Percentiles rank a stretch among this genome's conserved stretches.
Evolutionary conservation across 345 rosid species (phyloP).

Genomic region (Salix brachista): DNA sequence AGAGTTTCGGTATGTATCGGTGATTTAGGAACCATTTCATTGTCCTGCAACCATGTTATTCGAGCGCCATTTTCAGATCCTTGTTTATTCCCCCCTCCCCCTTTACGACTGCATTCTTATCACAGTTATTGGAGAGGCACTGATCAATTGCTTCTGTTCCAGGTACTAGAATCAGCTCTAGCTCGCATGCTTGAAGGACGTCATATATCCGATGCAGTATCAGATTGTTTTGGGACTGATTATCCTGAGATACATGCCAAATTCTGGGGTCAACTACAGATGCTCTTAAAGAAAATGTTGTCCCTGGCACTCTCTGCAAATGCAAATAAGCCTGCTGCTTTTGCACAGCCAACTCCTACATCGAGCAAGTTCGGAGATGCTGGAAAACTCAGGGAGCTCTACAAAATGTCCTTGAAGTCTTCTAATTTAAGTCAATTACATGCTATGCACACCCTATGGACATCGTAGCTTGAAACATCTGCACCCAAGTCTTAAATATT

Average conservation of each 20-base stretch:
- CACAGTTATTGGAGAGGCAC: neutral
- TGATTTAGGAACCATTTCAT: too few relatives aligned
- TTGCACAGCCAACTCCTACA: conserved; percentile 16
- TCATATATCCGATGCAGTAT: conserved; percentile 27
- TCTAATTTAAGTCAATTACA: conserved; percentile 45
- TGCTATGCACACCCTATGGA: conserved; percentile 61
- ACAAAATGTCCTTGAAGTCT: conserved; percentile 66
- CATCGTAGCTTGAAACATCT: conserved; percentile 21
- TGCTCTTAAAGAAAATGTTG: conserved; percentile 63
- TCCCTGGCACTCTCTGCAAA: conserved; percentile 36
- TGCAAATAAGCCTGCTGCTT: conserved; percentile 33
- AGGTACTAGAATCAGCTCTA: conserved; percentile 81
- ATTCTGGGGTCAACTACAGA: conserved; percentile 75
- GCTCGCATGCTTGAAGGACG: conserved; percentile 68
- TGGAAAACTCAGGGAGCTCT: conserved; percentile 67
- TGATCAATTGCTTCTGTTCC: conserved; percentile 16
- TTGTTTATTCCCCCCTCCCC: too few relatives aligned
- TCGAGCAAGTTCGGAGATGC: conserved; percentile 40
- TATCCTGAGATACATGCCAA: conserved; percentile 44
- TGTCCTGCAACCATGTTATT: too few relatives aligned
- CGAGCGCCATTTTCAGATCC: too few relatives aligned
- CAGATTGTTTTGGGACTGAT: conserved; percentile 35
- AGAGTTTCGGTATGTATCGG: too few relatives aligned
- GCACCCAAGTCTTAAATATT: neutral
- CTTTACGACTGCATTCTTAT: too few relatives aligned